Percentiles rank a stretch among this genome's conserved stretches.
Evolutionary conservation across 1,284 basidiomycete species (phyloP).

Genomic region (Apiotrichum mycotoxinovorans): DNA sequence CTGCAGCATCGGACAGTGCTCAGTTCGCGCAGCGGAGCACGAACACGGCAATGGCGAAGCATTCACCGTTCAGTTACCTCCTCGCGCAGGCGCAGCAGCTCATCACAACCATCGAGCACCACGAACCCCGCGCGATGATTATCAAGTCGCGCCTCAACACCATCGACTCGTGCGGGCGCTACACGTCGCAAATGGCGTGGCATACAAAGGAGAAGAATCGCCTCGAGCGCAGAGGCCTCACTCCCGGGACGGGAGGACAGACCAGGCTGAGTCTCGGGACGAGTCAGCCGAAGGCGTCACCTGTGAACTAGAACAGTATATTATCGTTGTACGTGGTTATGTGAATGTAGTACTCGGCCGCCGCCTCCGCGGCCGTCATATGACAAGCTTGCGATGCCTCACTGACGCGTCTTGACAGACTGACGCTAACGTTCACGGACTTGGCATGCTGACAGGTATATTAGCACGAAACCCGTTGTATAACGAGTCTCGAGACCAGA

Average conservation of each 20-base stretch:
- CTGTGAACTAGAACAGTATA: no score
- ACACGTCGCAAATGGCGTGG: background rate
- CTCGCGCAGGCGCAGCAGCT: background rate
- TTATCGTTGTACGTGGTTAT: no score
- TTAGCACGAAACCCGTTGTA: no score
- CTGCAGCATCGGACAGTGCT: background rate
- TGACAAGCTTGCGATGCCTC: no score
- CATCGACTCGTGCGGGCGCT: background rate
- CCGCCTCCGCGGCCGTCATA: no score
- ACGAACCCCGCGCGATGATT: background rate
- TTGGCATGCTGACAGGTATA: no score
- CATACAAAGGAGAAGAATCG: background rate
- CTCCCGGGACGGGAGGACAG: constrained; percentile 4
- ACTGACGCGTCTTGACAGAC: no score
- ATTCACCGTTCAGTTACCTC: background rate
- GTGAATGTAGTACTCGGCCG: no score
- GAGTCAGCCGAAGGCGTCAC: no score
- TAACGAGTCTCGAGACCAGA: no score
- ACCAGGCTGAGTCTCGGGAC: constrained; percentile 7
- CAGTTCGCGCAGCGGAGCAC: background rate
- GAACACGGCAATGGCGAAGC: background rate
- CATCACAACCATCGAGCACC: background rate
- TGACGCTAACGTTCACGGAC: no score
- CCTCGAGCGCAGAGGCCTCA: background rate
- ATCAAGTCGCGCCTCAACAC: constrained; percentile 2